phyloP scores from a whole-genome alignment of 2,329 filamentous ascomycete genomes.

The Neopestalotiopsis rosae region DNA sequence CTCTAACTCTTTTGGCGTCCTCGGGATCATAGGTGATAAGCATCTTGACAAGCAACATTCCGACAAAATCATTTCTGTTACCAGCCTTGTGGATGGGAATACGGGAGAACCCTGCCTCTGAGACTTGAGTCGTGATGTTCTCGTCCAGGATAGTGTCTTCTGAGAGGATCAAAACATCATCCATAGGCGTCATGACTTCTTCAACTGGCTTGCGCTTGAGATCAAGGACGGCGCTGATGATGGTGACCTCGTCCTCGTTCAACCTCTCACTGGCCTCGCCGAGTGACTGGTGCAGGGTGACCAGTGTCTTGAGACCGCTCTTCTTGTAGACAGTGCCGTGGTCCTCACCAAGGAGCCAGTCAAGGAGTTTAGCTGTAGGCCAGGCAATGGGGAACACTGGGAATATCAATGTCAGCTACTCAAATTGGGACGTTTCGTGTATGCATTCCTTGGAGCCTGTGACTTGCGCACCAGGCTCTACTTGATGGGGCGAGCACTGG shows the following conservation, averaged over 20 bases:
- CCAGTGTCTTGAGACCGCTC: slow-evolving; percentile 92
- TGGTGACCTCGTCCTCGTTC: slow-evolving; percentile 97
- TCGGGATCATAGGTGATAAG: slow-evolving; percentile 98
- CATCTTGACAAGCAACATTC: slow-evolving; percentile 98
- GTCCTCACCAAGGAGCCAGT: slow-evolving; percentile 90
- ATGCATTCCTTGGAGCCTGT: too few relatives aligned
- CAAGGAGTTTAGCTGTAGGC: slow-evolving; percentile 94
- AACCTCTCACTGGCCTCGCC: slow-evolving; percentile 86
- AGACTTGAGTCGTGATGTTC: slow-evolving; percentile 89
- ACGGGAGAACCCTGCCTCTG: slow-evolving; percentile 92
- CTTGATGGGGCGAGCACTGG: too few relatives aligned
- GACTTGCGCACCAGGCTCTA: too few relatives aligned
- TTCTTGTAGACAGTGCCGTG: slow-evolving; percentile 99
- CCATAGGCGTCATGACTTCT: slow-evolving; percentile 98
- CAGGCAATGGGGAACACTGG: slow-evolving; percentile 80
- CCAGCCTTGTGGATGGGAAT: slow-evolving; percentile 93
- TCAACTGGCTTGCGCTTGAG: slow-evolving; percentile 95
- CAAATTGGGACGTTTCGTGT: too few relatives aligned
- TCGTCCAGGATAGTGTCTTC: slow-evolving; percentile 93
- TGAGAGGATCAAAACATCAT: slow-evolving; percentile 96
- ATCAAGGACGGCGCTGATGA: slow-evolving; percentile 95
- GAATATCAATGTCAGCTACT: neutral
- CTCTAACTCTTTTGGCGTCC: slow-evolving; percentile 82
- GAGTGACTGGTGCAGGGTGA: slow-evolving; percentile 91
- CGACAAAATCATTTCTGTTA: slow-evolving; percentile 86